These are phyloP conservation scores for Yamadazyma spencermartinsiae DNA, from an alignment of 1,139 yeast genomes.

Conservation along the genomic window DNA sequence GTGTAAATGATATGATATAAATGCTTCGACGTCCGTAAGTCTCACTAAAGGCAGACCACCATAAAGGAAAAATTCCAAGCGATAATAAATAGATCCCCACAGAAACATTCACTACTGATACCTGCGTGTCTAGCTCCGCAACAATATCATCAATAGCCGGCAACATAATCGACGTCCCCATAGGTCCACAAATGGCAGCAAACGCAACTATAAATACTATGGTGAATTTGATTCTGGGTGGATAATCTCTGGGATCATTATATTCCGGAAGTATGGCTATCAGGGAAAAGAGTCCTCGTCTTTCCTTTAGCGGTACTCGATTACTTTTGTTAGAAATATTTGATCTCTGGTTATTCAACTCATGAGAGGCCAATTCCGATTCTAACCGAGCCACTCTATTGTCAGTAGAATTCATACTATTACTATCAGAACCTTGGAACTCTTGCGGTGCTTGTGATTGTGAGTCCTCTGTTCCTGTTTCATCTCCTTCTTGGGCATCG, in stretches of 20 bases:
- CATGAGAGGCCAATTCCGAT: neutral
- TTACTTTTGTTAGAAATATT: conserved; percentile 11
- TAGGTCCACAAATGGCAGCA: conserved; percentile 82
- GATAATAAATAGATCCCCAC: conserved; percentile 77
- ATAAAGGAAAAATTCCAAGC: conserved; percentile 77
- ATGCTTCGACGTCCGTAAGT: conserved; percentile 72
- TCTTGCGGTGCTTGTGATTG: neutral
- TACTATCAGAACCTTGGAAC: neutral
- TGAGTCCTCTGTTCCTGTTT: neutral
- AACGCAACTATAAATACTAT: conserved; percentile 67
- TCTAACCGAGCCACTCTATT: neutral
- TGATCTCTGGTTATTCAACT: conserved; percentile 1
- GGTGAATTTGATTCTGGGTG: conserved; percentile 45
- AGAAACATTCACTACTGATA: conserved; percentile 66
- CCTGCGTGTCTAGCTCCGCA: conserved; percentile 53
- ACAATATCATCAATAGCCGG: conserved; percentile 74
- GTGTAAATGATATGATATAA: conserved; percentile 63
- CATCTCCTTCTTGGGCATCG: neutral
- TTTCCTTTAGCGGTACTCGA: conserved; percentile 40
- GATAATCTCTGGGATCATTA: conserved; percentile 68
- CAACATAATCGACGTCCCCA: conserved; percentile 85
- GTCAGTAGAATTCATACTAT: neutral
- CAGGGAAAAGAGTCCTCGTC: conserved; percentile 57
- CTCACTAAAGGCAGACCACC: conserved; percentile 89
- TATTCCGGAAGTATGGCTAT: conserved; percentile 68